Conservation (phyloP, 306 rosid species). For the Luffa aegyptiaca region DNA sequence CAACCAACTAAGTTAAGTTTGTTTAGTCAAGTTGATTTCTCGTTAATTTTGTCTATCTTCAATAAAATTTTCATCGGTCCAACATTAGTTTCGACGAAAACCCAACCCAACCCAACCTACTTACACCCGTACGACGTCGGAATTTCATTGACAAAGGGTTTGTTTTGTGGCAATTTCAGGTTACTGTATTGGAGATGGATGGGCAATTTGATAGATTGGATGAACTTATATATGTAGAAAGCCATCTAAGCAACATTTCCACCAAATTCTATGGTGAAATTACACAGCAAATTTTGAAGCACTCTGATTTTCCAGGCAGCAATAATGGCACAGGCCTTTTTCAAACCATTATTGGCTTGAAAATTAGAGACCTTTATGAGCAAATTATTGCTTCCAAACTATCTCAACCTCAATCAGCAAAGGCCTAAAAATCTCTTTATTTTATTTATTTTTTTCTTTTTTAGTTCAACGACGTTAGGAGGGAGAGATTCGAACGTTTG, state of each 20-base stretch:
- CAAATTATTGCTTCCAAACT: constrained; percentile 48
- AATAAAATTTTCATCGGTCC: not conserved
- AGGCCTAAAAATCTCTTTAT: constrained; percentile 18
- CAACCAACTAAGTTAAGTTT: no score
- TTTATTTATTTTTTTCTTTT: not conserved
- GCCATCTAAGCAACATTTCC: constrained; percentile 88
- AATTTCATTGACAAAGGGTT: not conserved
- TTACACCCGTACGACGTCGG: not conserved
- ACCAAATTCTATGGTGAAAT: constrained; percentile 92
- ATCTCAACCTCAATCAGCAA: constrained; percentile 44
- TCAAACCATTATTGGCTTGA: constrained; percentile 93
- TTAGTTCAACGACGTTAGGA: no score
- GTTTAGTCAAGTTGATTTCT: no score
- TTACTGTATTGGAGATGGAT: constrained; percentile 89
- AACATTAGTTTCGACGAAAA: not conserved
- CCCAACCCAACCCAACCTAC: not conserved
- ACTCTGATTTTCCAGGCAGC: constrained; percentile 87
- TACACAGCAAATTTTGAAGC: constrained; percentile 94
- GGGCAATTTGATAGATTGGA: constrained; percentile 97
- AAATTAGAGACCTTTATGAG: constrained; percentile 76
- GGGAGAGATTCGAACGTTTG: no score
- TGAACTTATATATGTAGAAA: constrained; percentile 88
- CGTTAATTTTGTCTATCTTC: no score
- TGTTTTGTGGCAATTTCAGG: constrained; percentile 25
- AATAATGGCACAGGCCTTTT: constrained; percentile 94